Percentiles rank a stretch among this genome's conserved stretches.
Evolutionary conservation across 2,329 filamentous ascomycete genomes (phyloP).

Genomic region (Sclerotinia glacialis): DNA sequence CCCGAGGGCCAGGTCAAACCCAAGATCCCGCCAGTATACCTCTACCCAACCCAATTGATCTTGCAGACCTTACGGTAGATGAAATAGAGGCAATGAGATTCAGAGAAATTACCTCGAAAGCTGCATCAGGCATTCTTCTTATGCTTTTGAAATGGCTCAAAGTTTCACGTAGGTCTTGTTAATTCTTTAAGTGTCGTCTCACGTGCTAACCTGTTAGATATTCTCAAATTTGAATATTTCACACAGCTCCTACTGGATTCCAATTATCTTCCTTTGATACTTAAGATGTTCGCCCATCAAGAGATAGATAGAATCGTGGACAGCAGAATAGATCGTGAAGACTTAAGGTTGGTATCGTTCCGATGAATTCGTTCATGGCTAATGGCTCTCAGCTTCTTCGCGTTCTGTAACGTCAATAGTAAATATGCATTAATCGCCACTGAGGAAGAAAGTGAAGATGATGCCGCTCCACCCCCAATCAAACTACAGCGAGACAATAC

Average conservation of each 20-base stretch:
- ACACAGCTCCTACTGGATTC: slow-evolving; percentile 91
- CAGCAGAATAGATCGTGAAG: slow-evolving; percentile 76
- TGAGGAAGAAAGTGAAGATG: slow-evolving; percentile 57
- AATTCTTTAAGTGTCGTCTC: background rate
- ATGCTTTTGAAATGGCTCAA: slow-evolving; percentile 96
- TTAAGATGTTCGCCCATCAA: slow-evolving; percentile 92
- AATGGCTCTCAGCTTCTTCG: slow-evolving; percentile 67
- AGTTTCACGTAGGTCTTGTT: slow-evolving; percentile 68
- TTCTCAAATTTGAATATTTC: slow-evolving; percentile 93
- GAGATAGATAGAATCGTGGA: slow-evolving; percentile 90
- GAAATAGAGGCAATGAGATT: slow-evolving; percentile 79
- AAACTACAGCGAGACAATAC: slow-evolving; percentile 50
- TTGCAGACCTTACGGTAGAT: slow-evolving; percentile 57
- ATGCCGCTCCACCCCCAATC: slow-evolving; percentile 83
- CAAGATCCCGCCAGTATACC: slow-evolving; percentile 36
- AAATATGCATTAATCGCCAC: slow-evolving; percentile 41
- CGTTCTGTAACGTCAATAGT: slow-evolving; percentile 76
- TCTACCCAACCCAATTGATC: slow-evolving; percentile 33
- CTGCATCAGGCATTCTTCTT: slow-evolving; percentile 83
- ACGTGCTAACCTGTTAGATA: slow-evolving; percentile 54
- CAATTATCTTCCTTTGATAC: slow-evolving; percentile 86
- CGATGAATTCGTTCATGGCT: slow-evolving; percentile 19
- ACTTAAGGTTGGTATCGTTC: slow-evolving; percentile 63
- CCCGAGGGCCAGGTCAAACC: slow-evolving; percentile 31
- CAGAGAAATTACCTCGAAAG: slow-evolving; percentile 86